A percentile compares a stretch with the other conserved stretches of the same genome.
Evolutionary conservation across 805 yeast genomes (phyloP).

Genomic region (Debaryomyces castellii): DNA sequence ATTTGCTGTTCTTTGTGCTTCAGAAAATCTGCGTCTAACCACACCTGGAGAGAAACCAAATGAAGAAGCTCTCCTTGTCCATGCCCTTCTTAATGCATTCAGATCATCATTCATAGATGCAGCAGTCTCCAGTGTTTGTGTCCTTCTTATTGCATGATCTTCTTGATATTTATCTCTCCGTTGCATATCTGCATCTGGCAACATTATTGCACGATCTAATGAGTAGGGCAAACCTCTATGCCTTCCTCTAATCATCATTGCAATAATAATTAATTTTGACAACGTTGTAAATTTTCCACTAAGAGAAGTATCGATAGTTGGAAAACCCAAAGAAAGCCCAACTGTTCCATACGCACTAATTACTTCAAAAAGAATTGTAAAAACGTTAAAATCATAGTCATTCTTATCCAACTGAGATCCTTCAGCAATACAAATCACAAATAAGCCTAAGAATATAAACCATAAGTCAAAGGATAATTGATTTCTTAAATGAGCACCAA

Average conservation of each 20-base stretch:
- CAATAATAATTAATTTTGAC: slow-evolving; percentile 81
- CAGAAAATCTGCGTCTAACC: background rate
- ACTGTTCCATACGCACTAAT: slow-evolving; percentile 97
- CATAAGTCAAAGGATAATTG: slow-evolving; percentile 94
- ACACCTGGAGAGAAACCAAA: slow-evolving; percentile 1
- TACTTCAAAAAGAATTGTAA: slow-evolving; percentile 78
- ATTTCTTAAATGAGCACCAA: slow-evolving; percentile 84
- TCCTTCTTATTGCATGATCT: slow-evolving; percentile 40
- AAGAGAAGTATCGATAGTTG: slow-evolving; percentile 64
- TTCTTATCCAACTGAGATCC: slow-evolving; percentile 53
- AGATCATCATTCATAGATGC: slow-evolving; percentile 20
- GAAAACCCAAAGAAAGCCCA: slow-evolving; percentile 86
- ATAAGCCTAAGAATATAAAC: slow-evolving; percentile 85
- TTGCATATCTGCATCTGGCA: slow-evolving; percentile 69
- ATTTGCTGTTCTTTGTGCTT: background rate
- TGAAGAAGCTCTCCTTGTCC: slow-evolving; percentile 7
- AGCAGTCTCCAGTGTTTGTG: slow-evolving; percentile 23
- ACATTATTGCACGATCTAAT: slow-evolving; percentile 88
- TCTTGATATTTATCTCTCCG: slow-evolving; percentile 63
- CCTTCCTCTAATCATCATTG: slow-evolving; percentile 91
- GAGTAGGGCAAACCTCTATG: slow-evolving; percentile 95
- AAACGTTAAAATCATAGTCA: slow-evolving; percentile 57
- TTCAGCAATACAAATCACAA: slow-evolving; percentile 85
- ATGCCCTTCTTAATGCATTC: slow-evolving; percentile 9
- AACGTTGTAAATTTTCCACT: slow-evolving; percentile 67